phyloP scores from a whole-genome alignment of 495 filamentous ascomycete genomes.

The Xylaria cubensis region DNA sequence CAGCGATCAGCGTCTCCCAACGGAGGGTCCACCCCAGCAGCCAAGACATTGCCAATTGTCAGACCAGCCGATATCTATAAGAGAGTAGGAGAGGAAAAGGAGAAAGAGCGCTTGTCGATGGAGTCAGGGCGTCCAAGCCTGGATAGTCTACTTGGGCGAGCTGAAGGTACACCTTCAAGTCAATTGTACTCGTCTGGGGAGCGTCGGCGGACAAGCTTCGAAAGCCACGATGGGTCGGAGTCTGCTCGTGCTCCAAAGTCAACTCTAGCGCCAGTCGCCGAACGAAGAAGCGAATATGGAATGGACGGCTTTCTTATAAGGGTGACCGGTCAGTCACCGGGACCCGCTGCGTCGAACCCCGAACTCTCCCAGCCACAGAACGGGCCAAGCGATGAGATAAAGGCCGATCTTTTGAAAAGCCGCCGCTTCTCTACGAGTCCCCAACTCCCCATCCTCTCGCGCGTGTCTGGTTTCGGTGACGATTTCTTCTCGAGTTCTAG shows the following conservation, averaged over 20 bases:
- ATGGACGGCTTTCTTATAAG: conserved; percentile 49
- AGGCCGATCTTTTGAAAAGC: conserved; percentile 24
- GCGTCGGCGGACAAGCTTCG: conserved; percentile 33
- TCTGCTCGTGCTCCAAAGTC: conserved; percentile 41
- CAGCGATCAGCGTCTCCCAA: conserved; percentile 46
- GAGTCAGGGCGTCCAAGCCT: conserved; percentile 58
- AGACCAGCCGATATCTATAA: conserved; percentile 82
- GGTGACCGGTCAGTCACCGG: conserved; percentile 19
- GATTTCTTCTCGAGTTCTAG: conserved; percentile 48
- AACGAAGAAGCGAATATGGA: conserved; percentile 65
- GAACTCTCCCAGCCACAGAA: background rate
- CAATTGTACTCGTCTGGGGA: conserved; percentile 27
- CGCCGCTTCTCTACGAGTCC: conserved; percentile 54
- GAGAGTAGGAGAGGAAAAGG: conserved; percentile 70
- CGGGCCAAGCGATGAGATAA: conserved; percentile 11
- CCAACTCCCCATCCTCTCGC: conserved; percentile 68
- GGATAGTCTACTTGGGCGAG: conserved; percentile 43
- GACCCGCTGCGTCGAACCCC: conserved; percentile 13
- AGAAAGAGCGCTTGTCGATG: conserved; percentile 59
- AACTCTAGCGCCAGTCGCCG: conserved; percentile 60
- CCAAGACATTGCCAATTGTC: conserved; percentile 67
- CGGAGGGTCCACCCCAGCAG: conserved; percentile 32
- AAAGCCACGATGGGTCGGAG: conserved; percentile 42
- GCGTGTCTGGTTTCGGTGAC: conserved; percentile 69
- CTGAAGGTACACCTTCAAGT: conserved; percentile 17